Evolutionary conservation across 345 rosid species (phyloP).

Genomic region (Garcia nutans): DNA sequence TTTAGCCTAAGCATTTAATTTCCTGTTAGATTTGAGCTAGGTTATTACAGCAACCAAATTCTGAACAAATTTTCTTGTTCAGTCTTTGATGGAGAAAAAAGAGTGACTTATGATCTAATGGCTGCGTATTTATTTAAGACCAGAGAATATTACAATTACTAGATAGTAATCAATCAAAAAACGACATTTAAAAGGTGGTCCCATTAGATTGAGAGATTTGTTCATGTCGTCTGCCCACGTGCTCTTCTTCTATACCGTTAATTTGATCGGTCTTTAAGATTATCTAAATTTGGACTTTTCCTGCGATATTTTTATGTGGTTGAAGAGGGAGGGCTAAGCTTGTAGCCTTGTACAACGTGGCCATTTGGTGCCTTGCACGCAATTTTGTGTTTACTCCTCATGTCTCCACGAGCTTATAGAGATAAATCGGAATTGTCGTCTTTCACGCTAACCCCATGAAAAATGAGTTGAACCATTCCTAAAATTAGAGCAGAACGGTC

Average conservation of each 20-base stretch:
- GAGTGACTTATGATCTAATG: constrained; percentile 6
- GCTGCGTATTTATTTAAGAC: background rate
- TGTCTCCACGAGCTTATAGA: constrained; percentile 39
- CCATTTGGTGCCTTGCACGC: constrained; percentile 37
- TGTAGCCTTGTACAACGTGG: constrained; percentile 29
- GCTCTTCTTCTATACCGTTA: background rate
- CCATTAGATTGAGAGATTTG: constrained; percentile 2
- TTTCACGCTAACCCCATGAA: background rate
- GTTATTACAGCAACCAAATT: constrained; percentile 1
- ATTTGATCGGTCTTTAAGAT: background rate
- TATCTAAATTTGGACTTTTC: constrained; percentile 2
- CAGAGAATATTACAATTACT: background rate
- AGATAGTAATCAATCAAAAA: too few relatives aligned
- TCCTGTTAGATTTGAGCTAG: background rate
- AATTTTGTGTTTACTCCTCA: constrained; percentile 22
- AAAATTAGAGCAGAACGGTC: too few relatives aligned
- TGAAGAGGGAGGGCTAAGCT: constrained; percentile 8
- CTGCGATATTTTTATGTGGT: constrained; percentile 17
- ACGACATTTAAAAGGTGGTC: constrained; percentile 4
- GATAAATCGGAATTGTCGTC: background rate
- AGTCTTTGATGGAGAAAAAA: background rate
- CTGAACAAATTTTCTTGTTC: background rate
- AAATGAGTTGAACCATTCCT: too few relatives aligned
- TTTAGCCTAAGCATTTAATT: constrained; percentile 62
- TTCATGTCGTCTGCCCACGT: constrained; percentile 9